Evolutionary conservation across 768 basidiomycete genomes (phyloP).

Genomic region (Auricularia sp.): DNA sequence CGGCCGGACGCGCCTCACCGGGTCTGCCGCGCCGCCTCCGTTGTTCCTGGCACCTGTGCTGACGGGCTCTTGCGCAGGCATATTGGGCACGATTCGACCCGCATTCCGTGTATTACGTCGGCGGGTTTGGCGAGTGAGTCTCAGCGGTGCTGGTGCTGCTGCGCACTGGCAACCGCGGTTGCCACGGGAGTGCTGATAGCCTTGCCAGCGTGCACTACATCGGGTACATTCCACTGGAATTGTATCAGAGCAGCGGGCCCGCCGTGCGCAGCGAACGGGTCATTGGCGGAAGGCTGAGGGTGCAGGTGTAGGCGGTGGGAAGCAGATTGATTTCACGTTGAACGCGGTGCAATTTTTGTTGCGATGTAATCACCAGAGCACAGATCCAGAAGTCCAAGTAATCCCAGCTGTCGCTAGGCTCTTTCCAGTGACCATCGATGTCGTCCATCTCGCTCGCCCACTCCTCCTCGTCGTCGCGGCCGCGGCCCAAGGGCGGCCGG

Average conservation of each 20-base stretch:
- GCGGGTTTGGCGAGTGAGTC: slow-evolving; percentile 43
- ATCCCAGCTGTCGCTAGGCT: no score
- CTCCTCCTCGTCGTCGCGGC: no score
- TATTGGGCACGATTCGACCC: slow-evolving; percentile 50
- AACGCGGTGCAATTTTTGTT: no score
- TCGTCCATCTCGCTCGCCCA: no score
- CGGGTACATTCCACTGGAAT: slow-evolving; percentile 36
- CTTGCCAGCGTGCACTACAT: slow-evolving; percentile 36
- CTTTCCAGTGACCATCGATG: no score
- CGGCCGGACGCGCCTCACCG: slow-evolving; percentile 22
- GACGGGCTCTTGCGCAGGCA: slow-evolving; percentile 21
- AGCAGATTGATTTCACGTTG: no score
- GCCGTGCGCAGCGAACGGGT: neutral
- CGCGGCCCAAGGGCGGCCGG: no score
- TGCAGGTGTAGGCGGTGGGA: neutral
- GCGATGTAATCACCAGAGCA: no score
- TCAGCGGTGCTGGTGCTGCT: neutral
- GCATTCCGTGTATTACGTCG: slow-evolving; percentile 41
- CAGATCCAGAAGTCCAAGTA: no score
- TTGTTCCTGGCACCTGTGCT: neutral
- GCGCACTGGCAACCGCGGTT: neutral
- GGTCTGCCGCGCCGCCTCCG: neutral
- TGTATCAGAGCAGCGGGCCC: slow-evolving; percentile 26
- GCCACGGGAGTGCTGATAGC: neutral
- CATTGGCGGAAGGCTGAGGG: neutral